Evolutionary conservation across 805 yeast species (phyloP).

Genomic region (Wickerhamiella azymoides): DNA sequence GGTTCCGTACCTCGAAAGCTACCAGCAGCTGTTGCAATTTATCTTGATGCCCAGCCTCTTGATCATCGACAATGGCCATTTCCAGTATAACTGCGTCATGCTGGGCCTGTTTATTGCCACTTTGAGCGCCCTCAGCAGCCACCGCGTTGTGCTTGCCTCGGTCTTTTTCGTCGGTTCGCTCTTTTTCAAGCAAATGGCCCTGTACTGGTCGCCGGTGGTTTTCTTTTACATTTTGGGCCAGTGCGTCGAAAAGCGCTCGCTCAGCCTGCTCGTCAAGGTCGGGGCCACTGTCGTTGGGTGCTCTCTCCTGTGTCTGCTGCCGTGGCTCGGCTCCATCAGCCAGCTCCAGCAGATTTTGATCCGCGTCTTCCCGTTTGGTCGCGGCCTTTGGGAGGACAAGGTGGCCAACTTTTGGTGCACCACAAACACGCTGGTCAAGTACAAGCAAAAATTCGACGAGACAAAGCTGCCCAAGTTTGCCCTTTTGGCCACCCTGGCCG

Average conservation of each 20-base stretch:
- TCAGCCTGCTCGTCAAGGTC: constrained; percentile 46
- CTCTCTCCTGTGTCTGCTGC: constrained; percentile 38
- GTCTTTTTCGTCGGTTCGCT: constrained; percentile 64
- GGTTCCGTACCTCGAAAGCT: constrained; percentile 57
- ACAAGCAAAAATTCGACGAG: constrained; percentile 39
- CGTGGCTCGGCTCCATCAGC: constrained; percentile 36
- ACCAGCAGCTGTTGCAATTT: constrained; percentile 55
- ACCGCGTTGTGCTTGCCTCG: constrained; percentile 50
- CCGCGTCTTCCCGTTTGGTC: constrained; percentile 78
- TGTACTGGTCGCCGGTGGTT: constrained; percentile 81
- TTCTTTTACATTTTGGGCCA: constrained; percentile 63
- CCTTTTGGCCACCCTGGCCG: constrained; percentile 25
- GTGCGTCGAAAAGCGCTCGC: constrained; percentile 31
- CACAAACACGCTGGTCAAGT: constrained; percentile 64
- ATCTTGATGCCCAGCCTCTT: constrained; percentile 71
- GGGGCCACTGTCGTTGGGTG: constrained; percentile 50
- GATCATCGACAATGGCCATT: constrained; percentile 92
- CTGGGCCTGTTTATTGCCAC: constrained; percentile 67
- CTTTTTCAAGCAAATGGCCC: constrained; percentile 88
- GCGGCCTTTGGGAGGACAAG: constrained; percentile 94
- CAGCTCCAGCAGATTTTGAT: constrained; percentile 43
- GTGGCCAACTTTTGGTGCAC: constrained; percentile 98
- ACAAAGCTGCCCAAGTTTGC: constrained; percentile 45
- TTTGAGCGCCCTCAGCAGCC: constrained; percentile 47
- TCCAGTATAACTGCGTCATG: constrained; percentile 92